Conservation (phyloP, 2,329 filamentous ascomycete species). For the Aureobasidium sp. region DNA sequence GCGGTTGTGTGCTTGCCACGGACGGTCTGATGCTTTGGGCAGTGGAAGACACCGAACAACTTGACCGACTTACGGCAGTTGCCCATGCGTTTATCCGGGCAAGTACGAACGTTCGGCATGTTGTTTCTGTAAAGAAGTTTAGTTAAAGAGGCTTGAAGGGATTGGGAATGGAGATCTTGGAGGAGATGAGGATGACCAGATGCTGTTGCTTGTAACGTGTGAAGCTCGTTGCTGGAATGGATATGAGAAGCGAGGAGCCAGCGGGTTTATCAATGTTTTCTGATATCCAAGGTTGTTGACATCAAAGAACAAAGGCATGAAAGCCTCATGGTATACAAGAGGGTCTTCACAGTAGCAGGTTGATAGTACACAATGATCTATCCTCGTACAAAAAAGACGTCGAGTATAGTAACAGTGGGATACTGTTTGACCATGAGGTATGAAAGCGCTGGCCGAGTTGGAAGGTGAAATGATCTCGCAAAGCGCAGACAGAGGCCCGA, state of each 20-base stretch:
- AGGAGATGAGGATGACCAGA: too few relatives aligned
- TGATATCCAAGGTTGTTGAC: background rate
- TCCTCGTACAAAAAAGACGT: background rate
- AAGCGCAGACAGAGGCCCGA: background rate
- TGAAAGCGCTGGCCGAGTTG: background rate
- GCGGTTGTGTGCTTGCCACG: background rate
- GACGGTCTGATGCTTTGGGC: background rate
- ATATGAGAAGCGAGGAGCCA: too few relatives aligned
- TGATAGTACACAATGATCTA: background rate
- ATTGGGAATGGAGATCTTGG: background rate
- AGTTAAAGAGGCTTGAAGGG: too few relatives aligned
- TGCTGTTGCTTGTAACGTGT: too few relatives aligned
- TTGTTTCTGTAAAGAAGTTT: too few relatives aligned
- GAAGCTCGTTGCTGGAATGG: too few relatives aligned
- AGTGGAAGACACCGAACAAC: background rate
- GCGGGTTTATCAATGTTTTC: background rate
- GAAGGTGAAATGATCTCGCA: background rate
- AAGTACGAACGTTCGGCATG: too few relatives aligned
- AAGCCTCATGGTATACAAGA: background rate
- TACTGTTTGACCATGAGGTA: background rate
- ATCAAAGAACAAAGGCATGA: background rate
- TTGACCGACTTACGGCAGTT: background rate
- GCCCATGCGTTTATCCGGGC: background rate
- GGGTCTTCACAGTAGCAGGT: background rate
- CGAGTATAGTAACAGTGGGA: background rate